Conservation (phyloP, 2,329 filamentous ascomycete genomes). For the Colletotrichum tamarilloi region DNA sequence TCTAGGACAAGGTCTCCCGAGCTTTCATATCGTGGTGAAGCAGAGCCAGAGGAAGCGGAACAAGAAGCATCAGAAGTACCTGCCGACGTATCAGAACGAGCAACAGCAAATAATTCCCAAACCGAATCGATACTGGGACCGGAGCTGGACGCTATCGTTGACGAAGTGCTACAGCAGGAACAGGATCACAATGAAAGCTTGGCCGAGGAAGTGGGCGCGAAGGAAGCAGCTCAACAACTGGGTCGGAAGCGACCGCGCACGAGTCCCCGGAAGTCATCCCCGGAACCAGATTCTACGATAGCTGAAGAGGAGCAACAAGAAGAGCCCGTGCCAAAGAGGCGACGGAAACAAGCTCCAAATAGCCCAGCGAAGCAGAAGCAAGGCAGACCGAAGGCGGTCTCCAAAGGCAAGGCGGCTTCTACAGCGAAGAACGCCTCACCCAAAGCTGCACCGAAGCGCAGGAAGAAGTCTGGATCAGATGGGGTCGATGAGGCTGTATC, state of each 20-base stretch:
- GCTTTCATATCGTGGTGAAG: constrained; percentile 17
- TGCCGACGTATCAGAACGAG: background rate
- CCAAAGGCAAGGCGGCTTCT: background rate
- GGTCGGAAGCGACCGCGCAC: constrained; percentile 56
- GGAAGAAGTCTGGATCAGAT: constrained; percentile 33
- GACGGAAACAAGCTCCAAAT: constrained; percentile 47
- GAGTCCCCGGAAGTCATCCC: constrained; percentile 50
- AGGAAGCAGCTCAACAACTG: constrained; percentile 54
- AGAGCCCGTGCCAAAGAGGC: constrained; percentile 49
- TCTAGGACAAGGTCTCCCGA: constrained; percentile 27
- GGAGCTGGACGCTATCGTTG: constrained; percentile 1
- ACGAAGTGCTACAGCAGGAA: constrained; percentile 2
- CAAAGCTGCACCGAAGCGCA: constrained; percentile 37
- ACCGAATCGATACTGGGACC: background rate
- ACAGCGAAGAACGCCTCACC: constrained; percentile 38
- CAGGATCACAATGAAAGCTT: constrained; percentile 37
- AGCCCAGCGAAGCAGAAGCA: constrained; percentile 58
- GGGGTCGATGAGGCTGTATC: constrained; percentile 51
- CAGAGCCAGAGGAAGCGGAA: background rate
- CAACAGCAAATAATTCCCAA: background rate
- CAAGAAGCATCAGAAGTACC: background rate
- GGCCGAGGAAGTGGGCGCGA: constrained; percentile 56
- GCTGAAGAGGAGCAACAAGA: constrained; percentile 42
- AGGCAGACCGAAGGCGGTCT: constrained; percentile 14
- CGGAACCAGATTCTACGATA: constrained; percentile 52